Conservation (phyloP, 2,329 filamentous ascomycete genomes). For the Reticulascus tulasneorum region DNA sequence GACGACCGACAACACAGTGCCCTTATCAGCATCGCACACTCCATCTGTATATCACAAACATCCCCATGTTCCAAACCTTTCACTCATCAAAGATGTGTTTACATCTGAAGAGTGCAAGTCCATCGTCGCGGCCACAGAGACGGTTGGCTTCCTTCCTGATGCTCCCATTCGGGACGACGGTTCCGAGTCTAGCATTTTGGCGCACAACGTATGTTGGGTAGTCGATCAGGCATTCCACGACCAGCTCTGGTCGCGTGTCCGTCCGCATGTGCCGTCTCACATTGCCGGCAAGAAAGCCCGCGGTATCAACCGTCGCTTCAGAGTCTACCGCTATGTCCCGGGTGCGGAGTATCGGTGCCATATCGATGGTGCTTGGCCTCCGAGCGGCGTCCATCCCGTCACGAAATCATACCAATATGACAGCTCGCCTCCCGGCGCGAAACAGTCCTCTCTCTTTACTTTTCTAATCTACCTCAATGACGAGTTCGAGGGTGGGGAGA, state of each 20-base stretch:
- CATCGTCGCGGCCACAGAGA: constrained; percentile 64
- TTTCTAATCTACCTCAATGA: constrained; percentile 69
- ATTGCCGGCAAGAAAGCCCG: constrained; percentile 54
- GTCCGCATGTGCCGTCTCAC: constrained; percentile 50
- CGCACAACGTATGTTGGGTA: constrained; percentile 73
- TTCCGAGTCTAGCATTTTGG: constrained; percentile 60
- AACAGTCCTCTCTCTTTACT: constrained; percentile 65
- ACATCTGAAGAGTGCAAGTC: constrained; percentile 58
- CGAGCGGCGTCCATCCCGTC: constrained; percentile 58
- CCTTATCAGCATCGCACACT: constrained; percentile 39
- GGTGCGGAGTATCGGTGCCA: constrained; percentile 69
- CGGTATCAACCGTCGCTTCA: constrained; percentile 65
- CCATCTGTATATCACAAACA: constrained; percentile 54
- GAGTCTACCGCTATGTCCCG: constrained; percentile 69
- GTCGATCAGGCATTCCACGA: constrained; percentile 61
- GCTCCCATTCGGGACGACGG: constrained; percentile 63
- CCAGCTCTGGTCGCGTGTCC: constrained; percentile 58
- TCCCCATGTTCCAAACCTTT: constrained; percentile 58
- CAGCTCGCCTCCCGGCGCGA: constrained; percentile 52
- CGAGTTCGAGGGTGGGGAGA: constrained; percentile 68
- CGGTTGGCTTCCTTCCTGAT: constrained; percentile 63
- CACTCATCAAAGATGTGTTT: constrained; percentile 57
- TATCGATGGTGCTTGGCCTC: constrained; percentile 70
- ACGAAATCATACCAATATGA: constrained; percentile 63
- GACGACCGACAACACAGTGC: constrained; percentile 52